phyloP scores from a whole-genome alignment of 129 eudicot species.

The Deinandra increscens region DNA sequence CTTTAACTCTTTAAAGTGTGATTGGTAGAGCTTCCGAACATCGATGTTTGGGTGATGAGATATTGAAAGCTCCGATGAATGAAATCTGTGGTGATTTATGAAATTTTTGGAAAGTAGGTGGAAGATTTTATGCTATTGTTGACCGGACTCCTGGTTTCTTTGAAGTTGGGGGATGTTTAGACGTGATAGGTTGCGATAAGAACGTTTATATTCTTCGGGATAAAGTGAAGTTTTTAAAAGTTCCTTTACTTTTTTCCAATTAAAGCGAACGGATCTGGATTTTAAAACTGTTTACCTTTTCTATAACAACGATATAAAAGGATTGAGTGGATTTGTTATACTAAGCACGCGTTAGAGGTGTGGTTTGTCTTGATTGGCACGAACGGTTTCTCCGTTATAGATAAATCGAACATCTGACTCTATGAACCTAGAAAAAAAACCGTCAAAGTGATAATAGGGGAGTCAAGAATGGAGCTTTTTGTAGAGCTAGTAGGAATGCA shows the following conservation, averaged over 20 bases:
- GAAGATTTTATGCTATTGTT: constrained; percentile 32
- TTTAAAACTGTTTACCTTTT: too few relatives aligned
- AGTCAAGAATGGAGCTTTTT: too few relatives aligned
- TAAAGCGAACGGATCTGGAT: background rate
- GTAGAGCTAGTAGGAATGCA: too few relatives aligned
- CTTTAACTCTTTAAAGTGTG: background rate
- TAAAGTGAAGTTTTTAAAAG: background rate
- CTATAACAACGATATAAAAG: too few relatives aligned
- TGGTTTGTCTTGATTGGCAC: too few relatives aligned
- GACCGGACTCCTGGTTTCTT: constrained; percentile 26
- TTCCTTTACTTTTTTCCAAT: background rate
- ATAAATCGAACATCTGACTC: too few relatives aligned
- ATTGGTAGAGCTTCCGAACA: constrained; percentile 11
- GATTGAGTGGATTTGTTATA: too few relatives aligned
- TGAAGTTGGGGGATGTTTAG: constrained; percentile 10
- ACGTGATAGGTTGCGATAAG: background rate
- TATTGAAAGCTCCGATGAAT: constrained; percentile 25
- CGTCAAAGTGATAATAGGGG: too few relatives aligned
- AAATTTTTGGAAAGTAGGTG: constrained; percentile 13
- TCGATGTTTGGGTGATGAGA: constrained; percentile 17
- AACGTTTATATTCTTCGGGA: background rate
- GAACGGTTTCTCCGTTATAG: too few relatives aligned
- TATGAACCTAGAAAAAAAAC: too few relatives aligned
- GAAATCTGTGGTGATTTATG: too few relatives aligned
- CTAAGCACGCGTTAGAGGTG: too few relatives aligned